Base-by-base conservation (phyloP, 495 filamentous ascomycete species). In the Daldinia vernicosa region DNA sequence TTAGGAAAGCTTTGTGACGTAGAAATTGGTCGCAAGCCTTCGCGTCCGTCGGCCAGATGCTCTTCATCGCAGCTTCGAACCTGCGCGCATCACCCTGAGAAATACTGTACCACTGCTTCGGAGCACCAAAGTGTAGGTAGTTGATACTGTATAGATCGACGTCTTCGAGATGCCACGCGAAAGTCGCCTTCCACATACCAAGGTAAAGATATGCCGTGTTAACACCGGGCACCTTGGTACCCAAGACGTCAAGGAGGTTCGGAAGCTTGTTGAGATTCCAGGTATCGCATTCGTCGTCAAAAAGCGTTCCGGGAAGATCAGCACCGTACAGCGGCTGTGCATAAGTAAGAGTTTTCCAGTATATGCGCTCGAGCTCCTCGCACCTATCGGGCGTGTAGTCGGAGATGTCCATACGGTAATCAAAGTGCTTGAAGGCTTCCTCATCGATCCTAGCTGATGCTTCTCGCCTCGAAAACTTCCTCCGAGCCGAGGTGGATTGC, bases 61-160 rank as follows among this genome's bases (percentile, higher is more conserved):
- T 93, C 76, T 92, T 93, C 95, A 99, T 99, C 52, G 93, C 94
- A 8, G 90, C 89, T 80, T 99, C 95, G 77, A 99, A 99, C 9
- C 90, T 88, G 54, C 92, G 86, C n/a, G 95, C 95, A 79, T 99
- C 95, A 61, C 91, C 91, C 77, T 98, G 96, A 1, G 95, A 97
- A 66, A 99, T 99, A 78, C 94, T 97, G 81, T 99, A 99, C 95
- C 95, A 99, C 76, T 99, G 95, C 78, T 99, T 99, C 4, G 95
- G 95, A 11, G 95, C 95, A 47, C 95, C 95, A 77, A 99, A 99
- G 77, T 99, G 95, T 66, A 99, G 94, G 78, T 97, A 99, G 82
- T 99, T 99, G 84, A 99, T 99, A 81, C 94, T 98, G 86, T 98
- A 98, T 2, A 99, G 87, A 81, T 99, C 95, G 60, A 99, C 94